A percentile compares a stretch with the other conserved stretches of the same genome.
Evolutionary conservation across 2,329 filamentous ascomycete species (phyloP).

Genomic region (Colletotrichum sublineola): DNA sequence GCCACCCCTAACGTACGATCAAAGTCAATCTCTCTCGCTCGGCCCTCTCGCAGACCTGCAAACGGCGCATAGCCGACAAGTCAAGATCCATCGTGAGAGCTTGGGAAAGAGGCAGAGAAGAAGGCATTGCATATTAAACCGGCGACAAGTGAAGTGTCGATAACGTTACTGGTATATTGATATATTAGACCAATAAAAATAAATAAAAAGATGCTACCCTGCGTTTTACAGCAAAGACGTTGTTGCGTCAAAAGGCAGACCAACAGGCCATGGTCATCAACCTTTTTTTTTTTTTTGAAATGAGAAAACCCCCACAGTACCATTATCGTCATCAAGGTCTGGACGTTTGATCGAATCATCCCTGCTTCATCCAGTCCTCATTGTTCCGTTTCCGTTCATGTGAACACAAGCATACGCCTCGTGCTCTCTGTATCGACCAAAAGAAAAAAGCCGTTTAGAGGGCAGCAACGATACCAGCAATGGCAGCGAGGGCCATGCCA

Average conservation of each 20-base stretch:
- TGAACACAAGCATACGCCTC: not conserved
- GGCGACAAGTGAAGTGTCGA: not conserved
- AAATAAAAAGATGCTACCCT: conserved; percentile 21
- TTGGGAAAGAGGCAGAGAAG: too few relatives aligned
- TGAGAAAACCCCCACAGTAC: not conserved
- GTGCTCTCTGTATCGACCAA: not conserved
- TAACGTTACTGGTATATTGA: conserved; percentile 13
- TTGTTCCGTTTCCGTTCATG: not conserved
- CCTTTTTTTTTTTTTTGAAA: conserved; percentile 5
- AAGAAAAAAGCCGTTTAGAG: conserved; percentile 1
- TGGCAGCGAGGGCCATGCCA: conserved; percentile 33
- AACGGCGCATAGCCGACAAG: not conserved
- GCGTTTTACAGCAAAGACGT: conserved; percentile 1
- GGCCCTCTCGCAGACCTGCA: not conserved
- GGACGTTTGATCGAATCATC: conserved; percentile 12
- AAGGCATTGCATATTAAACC: not conserved
- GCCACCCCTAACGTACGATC: not conserved
- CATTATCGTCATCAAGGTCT: conserved; percentile 26
- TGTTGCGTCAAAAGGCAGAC: conserved; percentile 10
- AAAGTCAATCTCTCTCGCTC: not conserved
- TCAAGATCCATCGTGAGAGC: not conserved
- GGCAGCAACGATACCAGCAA: conserved; percentile 34
- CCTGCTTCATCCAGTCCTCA: conserved; percentile 2
- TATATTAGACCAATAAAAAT: conserved; percentile 25
- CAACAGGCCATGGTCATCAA: conserved; percentile 27